Evolutionary conservation across 495 filamentous ascomycete genomes (phyloP), one percentile per base, ranked within the genome.

Genomic region (Sphaerosporella brunnea): DNA sequence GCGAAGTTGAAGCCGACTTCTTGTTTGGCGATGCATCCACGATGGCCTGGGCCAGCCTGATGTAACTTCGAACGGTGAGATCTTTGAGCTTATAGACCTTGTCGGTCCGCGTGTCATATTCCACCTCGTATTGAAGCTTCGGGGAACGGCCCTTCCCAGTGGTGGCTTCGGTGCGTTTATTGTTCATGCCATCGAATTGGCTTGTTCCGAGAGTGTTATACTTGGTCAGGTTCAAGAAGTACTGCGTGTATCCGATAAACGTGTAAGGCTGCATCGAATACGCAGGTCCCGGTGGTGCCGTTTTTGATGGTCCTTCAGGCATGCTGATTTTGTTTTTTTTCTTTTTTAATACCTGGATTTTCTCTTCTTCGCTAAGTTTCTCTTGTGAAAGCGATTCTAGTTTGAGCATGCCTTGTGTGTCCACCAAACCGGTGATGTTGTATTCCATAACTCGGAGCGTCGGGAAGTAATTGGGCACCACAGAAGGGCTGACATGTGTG

Each of bases 401-500:
- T 3, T 36, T 34, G 37, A 39, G 21, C 18, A 45, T 52, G 0
- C 40, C 44, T 9, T 47, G 19, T 15, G 19, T 7, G 38, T 45
- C 47, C 3, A 19, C 46, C 7, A 94, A 56, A 0, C 83, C 85
- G 0, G 82, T 82, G 47, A 82, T 82, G 55, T 99, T 96, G 69
- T 99, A 99, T 59, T 95, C 84, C 45, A 87, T 66, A 19, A 96
- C 73, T 2, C 90, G 72, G 26, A 96, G 60, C 2, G 81, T 84
- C 1, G 90, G 90, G 57, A 90, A 93, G 62, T 82, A 93, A 52
- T 88, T 96, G 0, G 90, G 90, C 2, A 99, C 82, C 24, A 99
- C 63, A 56, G 86, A 94, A 0, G 90, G 80, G 15, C 75, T 69
- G 42, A 94, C 80, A 34, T 87, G 65, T 0, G 82, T 75, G 2